phyloP scores from a whole-genome alignment of 108 stramenopile genomes.

The Fragilariopsis cylindrus region DNA sequence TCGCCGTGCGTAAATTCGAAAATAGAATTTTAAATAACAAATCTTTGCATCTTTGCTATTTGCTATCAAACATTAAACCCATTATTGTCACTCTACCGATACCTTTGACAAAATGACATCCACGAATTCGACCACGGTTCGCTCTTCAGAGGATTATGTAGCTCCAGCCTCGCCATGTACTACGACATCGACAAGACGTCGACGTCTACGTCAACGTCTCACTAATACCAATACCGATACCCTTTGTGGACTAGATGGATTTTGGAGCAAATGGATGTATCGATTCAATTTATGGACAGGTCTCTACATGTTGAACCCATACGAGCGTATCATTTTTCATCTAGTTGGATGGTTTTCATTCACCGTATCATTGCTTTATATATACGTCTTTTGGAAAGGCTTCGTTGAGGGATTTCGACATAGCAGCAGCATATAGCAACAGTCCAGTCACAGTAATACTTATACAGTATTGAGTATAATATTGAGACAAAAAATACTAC shows the following conservation, averaged over 20 bases:
- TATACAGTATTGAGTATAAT: too few species aligned
- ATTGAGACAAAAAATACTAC: too few species aligned
- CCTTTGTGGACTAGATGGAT: slow-evolving; percentile 46
- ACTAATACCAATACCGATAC: slow-evolving; percentile 80
- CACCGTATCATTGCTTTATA: slow-evolving; percentile 31
- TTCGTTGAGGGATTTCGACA: slow-evolving; percentile 19
- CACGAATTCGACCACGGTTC: too few species aligned
- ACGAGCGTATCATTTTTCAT: slow-evolving; percentile 65
- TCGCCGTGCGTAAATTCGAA: too few species aligned
- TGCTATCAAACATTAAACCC: too few species aligned
- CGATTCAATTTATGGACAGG: slow-evolving; percentile 84
- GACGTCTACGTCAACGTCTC: slow-evolving; percentile 27
- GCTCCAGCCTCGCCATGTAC: neutral
- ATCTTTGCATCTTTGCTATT: too few species aligned
- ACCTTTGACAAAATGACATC: too few species aligned
- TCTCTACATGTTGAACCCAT: slow-evolving; percentile 77
- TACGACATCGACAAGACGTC: slow-evolving; percentile 5
- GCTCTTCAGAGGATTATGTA: too few species aligned
- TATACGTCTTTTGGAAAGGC: slow-evolving; percentile 41
- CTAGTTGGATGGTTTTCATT: slow-evolving; percentile 52
- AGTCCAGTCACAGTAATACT: too few species aligned
- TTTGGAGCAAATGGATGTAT: slow-evolving; percentile 52
- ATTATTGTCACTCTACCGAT: too few species aligned
- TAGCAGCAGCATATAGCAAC: neutral
- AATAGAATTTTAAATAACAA: too few species aligned